Evolutionary conservation across 2,329 filamentous ascomycete species (phyloP).

Genomic region (Monilinia fructigena): DNA sequence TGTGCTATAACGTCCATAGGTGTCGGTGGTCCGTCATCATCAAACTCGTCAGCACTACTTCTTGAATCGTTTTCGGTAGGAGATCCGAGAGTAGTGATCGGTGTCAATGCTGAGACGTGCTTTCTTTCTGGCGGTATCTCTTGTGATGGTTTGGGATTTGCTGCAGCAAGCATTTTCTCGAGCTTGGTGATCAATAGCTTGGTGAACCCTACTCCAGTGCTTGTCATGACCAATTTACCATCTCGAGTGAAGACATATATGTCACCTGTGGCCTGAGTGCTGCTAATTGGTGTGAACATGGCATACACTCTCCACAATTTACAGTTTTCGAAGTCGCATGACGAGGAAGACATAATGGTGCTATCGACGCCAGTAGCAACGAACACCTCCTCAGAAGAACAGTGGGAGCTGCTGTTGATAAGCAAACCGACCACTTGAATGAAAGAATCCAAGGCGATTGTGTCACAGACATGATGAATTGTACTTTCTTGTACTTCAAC

Average conservation of each 20-base stretch:
- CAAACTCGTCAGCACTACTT: conserved; percentile 7
- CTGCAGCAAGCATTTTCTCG: conserved; percentile 7
- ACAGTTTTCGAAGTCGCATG: not conserved
- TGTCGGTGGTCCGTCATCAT: conserved; percentile 3
- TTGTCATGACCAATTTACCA: not conserved
- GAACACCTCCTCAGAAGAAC: not conserved
- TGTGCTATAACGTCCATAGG: not conserved
- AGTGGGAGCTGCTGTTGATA: conserved; percentile 18
- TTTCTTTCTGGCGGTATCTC: not conserved
- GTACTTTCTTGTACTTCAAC: conserved; percentile 4
- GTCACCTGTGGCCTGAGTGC: conserved; percentile 10
- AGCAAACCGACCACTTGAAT: conserved; percentile 40
- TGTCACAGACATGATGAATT: not conserved
- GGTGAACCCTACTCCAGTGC: conserved; percentile 2
- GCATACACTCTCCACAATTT: conserved; percentile 22
- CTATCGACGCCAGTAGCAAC: conserved; percentile 9
- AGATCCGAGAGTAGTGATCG: not conserved
- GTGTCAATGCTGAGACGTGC: not conserved
- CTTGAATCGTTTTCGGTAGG: not conserved
- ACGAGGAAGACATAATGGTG: not conserved
- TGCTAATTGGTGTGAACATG: conserved; percentile 8
- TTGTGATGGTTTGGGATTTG: not conserved
- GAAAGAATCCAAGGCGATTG: conserved; percentile 38
- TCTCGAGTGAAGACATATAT: conserved; percentile 22
- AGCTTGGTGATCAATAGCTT: conserved; percentile 14